Evolutionary conservation across 495 filamentous ascomycete genomes (phyloP).

Genomic region (Penicillium nucicola): DNA sequence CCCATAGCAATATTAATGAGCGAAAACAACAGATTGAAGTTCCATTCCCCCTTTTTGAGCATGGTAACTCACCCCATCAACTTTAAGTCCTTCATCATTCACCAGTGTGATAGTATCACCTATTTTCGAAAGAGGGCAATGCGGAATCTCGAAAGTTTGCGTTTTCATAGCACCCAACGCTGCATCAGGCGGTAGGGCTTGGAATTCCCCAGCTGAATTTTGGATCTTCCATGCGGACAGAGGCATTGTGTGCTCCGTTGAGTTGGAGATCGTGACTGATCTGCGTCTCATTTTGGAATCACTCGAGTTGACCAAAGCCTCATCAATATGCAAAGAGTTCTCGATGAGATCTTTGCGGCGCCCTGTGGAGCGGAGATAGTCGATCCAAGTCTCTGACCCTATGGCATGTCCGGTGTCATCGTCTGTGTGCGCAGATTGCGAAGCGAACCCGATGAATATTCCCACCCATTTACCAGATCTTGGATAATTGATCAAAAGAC

Average conservation of each 20-base stretch:
- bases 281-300: neutral
- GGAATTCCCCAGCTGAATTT: conserved; percentile 9
- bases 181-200: conserved; percentile 8
- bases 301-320: neutral
- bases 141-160: neutral
- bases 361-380: neutral
- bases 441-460: conserved; percentile 34
- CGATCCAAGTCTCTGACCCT: conserved; percentile 11
- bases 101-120: conserved; percentile 18
- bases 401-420: conserved; percentile 18
- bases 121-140: conserved; percentile 4
- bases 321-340: neutral
- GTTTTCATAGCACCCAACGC: neutral
- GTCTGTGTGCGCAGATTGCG: conserved; percentile 28
- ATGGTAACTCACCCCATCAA: conserved; percentile 19
- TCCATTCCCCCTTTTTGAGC: neutral
- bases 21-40: neutral
- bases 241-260: conserved; percentile 3
- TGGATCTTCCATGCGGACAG: conserved; percentile 14
- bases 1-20: neutral
- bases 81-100: conserved; percentile 16
- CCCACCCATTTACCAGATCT: conserved; percentile 28
- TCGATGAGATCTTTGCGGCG: neutral
- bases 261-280: conserved; percentile 17
- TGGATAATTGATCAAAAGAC: conserved; percentile 25